Evolutionary conservation across 2,329 filamentous ascomycete genomes (phyloP), one percentile per base, ranked within the genome.

Genomic region (Magnaporthiopsis rhizophila): DNA sequence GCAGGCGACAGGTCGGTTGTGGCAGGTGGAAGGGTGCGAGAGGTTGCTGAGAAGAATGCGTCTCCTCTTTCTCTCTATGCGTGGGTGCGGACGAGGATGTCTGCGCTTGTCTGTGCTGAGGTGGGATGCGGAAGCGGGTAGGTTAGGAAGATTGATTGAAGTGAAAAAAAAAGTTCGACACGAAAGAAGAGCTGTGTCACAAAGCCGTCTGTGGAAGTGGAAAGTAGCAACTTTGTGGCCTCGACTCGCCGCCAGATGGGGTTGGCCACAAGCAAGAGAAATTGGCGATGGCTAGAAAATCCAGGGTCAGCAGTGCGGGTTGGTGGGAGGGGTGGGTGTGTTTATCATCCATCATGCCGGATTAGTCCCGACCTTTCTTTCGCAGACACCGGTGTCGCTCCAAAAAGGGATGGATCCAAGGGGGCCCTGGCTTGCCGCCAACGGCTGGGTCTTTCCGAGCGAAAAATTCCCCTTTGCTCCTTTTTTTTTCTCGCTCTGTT

Each of bases 1-100:
- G 53, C 63, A 65, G 24, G 58, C 59, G 53, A 64, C 32, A 63
- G 63, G 32, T 30, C 11, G 18, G n/a, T 36, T 11, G 18, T 24
- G 13, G 38, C 6, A 32, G 2, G 53, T 11, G n/a, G 38, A 62
- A 36, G 45, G 6, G n/a, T 53, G 45, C 38, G 32, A n/a, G 36
- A 15, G 60, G 34, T 8, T 18, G 58, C 21, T 32, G 24, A 21
- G 38, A 13, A 45, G 15, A 15, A 45, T 30, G 12, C 18, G 57
- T 24, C 45, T n/a, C 45, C 45, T 21, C 45, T 9, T 15, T 11
- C 30, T 28, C 12, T 28, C n/a, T 3, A 8, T 58, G 11, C 57
- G 57, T 18, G 57, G n/a, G 26, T 58, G 57, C 13, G 57, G 24
- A 21, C 18, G 24, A 32, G 28, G 11, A 11, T 26, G n/a, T 15